A percentile compares a stretch with the other conserved stretches of the same genome.
These are phyloP conservation scores for sunflower (Helianthus annuus) DNA, from an alignment of 129 eudicot species.

Conservation along the genomic window HanXRQr2.0-SUNRISE NC_035436.2:207656123-207656622, in stretches of 20 bases:
- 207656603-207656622: not conserved
- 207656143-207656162: conserved; percentile 69
- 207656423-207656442: not conserved
- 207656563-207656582: conserved; percentile 5
- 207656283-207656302: conserved; percentile 50
- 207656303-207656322: conserved; percentile 68
- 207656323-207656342: conserved; percentile 64
- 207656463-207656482: conserved; percentile 10
- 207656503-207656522: conserved; percentile 57
- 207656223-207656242: conserved; percentile 64
- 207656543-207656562: conserved; percentile 67
- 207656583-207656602: not conserved
- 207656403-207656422: not conserved
- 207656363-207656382: conserved; percentile 56
- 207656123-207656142: conserved; percentile 79
- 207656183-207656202: conserved; percentile 63
- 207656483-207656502: conserved; percentile 71
- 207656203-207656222: conserved; percentile 60
- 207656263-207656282: conserved; percentile 70
- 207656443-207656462: not conserved
- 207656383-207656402: conserved; percentile 44
- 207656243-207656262: conserved; percentile 79
- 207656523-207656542: conserved; percentile 56
- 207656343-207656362: conserved; percentile 54
- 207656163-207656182: conserved; percentile 81